phyloP scores from a whole-genome alignment of 805 yeast species.

The Scheffersomyces spartinae region DNA sequence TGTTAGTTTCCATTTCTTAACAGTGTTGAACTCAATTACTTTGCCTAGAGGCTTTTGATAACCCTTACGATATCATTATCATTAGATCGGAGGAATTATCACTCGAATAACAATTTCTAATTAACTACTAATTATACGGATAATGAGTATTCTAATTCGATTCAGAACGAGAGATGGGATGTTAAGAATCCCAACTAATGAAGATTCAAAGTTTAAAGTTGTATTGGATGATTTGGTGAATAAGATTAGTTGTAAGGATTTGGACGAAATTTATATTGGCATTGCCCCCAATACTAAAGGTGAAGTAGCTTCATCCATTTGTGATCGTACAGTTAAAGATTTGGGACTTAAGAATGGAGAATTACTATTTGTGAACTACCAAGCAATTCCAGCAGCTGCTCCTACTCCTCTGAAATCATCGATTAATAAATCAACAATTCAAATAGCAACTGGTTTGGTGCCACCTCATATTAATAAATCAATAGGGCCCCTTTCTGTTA shows the following conservation, averaged over 20 bases:
- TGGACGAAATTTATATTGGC: conserved; percentile 3
- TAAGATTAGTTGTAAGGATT: conserved; percentile 11
- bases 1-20: no score
- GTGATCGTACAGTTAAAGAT: conserved; percentile 22
- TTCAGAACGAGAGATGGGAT: conserved; percentile 81
- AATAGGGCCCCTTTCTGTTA: conserved; percentile 13
- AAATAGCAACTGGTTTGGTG: conserved; percentile 1
- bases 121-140: no score
- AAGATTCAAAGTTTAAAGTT: conserved; percentile 28
- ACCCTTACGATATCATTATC: no score
- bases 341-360: conserved; percentile 51
- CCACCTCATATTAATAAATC: conserved; percentile 4
- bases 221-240: conserved; percentile 30
- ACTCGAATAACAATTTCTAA: no score
- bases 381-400: conserved; percentile 2
- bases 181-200: conserved; percentile 50
- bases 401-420: background rate
- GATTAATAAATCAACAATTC: background rate
- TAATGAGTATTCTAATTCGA: no score
- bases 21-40: no score
- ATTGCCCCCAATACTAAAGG: conserved; percentile 18
- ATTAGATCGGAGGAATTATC: no score
- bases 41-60: no score
- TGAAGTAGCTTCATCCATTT: conserved; percentile 11
- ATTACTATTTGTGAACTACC: conserved; percentile 36